Conservation (phyloP, 1,139 yeast species). For the Ashbya aceris region DNA sequence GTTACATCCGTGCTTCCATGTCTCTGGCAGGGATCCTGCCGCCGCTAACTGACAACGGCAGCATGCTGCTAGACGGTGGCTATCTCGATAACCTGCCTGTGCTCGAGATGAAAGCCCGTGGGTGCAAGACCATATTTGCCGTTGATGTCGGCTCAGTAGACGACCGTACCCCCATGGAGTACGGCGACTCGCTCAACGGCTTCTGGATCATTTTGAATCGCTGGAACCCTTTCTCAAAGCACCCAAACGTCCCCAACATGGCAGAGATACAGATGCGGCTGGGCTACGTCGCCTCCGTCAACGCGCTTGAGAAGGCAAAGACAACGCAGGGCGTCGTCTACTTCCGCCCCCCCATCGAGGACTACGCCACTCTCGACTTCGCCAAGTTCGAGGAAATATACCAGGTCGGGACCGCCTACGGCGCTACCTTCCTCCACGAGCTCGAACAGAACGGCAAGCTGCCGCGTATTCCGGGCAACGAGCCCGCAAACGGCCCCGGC, state of each 20-base stretch:
- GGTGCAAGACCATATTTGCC: constrained; percentile 82
- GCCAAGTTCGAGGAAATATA: constrained; percentile 86
- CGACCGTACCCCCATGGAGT: constrained; percentile 80
- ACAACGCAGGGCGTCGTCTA: constrained; percentile 80
- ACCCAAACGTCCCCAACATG: constrained; percentile 87
- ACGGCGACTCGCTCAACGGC: constrained; percentile 91
- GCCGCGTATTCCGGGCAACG: constrained; percentile 53
- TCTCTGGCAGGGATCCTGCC: constrained; percentile 91
- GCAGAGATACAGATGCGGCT: constrained; percentile 89
- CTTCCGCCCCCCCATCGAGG: constrained; percentile 87
- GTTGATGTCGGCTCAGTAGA: constrained; percentile 97
- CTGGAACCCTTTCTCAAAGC: constrained; percentile 81
- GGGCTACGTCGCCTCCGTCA: constrained; percentile 92
- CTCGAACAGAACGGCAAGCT: constrained; percentile 47
- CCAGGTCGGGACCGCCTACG: constrained; percentile 70
- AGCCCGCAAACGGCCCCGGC: constrained; percentile 17
- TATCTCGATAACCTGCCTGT: constrained; percentile 92
- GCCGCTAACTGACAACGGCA: constrained; percentile 79
- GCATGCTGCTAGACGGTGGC: constrained; percentile 93
- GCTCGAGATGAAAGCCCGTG: constrained; percentile 77
- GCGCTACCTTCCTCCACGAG: constrained; percentile 46
- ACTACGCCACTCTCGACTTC: constrained; percentile 85
- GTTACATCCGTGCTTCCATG: constrained; percentile 94
- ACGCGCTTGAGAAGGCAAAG: constrained; percentile 84
- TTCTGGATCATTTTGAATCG: constrained; percentile 83